A percentile compares a stretch with the other conserved stretches of the same genome.
phyloP scores from a whole-genome alignment of 1,139 yeast genomes.

The Hemisphaericaspora subhashii region DNA sequence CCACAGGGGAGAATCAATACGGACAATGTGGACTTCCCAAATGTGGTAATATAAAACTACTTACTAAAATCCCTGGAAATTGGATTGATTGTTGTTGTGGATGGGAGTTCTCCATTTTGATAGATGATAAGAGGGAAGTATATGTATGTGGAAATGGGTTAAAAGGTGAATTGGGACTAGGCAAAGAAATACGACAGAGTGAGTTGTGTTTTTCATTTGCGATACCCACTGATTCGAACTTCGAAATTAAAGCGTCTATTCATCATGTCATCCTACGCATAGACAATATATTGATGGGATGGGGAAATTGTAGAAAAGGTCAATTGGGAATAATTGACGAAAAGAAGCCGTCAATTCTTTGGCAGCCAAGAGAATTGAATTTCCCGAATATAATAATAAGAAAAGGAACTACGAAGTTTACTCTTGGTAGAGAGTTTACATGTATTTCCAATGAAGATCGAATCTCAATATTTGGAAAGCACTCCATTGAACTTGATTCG shows the following conservation, averaged over 20 bases:
- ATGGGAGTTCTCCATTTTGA: conserved; percentile 72
- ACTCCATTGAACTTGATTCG: conserved; percentile 3
- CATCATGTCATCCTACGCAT: conserved; percentile 54
- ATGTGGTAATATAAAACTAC: conserved; percentile 13
- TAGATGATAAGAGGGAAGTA: conserved; percentile 40
- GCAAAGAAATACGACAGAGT: conserved; percentile 21
- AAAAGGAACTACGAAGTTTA: conserved; percentile 15
- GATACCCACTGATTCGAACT: conserved; percentile 7
- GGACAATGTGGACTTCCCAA: conserved; percentile 53
- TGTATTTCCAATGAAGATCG: conserved; percentile 17
- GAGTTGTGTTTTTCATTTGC: conserved; percentile 18
- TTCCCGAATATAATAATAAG: conserved; percentile 13
- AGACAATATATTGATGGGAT: conserved; percentile 54
- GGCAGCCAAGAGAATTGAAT: conserved; percentile 28
- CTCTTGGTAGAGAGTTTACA: conserved; percentile 51
- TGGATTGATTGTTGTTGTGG: conserved; percentile 62
- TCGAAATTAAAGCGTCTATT: conserved; percentile 48
- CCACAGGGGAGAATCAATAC: conserved; percentile 57
- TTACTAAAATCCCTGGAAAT: conserved; percentile 27
- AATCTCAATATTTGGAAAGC: conserved; percentile 19
- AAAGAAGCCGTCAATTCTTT: conserved; percentile 13
- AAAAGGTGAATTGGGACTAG: conserved; percentile 77
- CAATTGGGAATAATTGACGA: conserved; percentile 49
- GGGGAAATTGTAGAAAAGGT: conserved; percentile 83
- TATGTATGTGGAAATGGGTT: conserved; percentile 61